A percentile compares a stretch with the other conserved stretches of the same genome.
phyloP scores from a whole-genome alignment of 805 yeast genomes.

The Zygosaccharomyces rouxii region DNA sequence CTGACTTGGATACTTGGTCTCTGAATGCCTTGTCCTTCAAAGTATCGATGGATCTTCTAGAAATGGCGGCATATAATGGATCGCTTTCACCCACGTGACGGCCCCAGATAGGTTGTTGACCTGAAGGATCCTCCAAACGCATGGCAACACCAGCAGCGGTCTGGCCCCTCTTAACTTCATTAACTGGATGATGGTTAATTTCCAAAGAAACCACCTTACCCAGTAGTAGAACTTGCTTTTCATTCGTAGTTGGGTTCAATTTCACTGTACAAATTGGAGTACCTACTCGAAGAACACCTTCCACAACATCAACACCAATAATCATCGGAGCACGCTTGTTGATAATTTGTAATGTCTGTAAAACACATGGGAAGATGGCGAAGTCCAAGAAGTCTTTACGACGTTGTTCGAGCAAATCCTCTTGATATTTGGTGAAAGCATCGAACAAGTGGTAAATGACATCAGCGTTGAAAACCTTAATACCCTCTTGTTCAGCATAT shows the following conservation, averaged over 20 bases:
- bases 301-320: conserved; percentile 95
- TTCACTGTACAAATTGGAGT: conserved; percentile 96
- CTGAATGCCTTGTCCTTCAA: conserved; percentile 98
- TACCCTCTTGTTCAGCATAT: conserved; percentile 89
- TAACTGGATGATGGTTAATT: conserved; percentile 85
- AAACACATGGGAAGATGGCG: conserved; percentile 93
- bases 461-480: conserved; percentile 92
- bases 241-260: conserved; percentile 78
- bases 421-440: conserved; percentile 88
- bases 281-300: conserved; percentile 84
- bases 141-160: conserved; percentile 98
- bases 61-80: conserved; percentile 78
- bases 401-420: conserved; percentile 79
- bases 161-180: conserved; percentile 84
- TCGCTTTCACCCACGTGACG: conserved; percentile 97
- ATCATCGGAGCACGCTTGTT: conserved; percentile 99
- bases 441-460: conserved; percentile 96
- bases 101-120: conserved; percentile 97
- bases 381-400: conserved; percentile 82
- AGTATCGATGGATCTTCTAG: conserved; percentile 91
- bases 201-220: conserved; percentile 93
- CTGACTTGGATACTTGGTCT: conserved; percentile 88
- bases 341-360: conserved; percentile 91
- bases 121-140: conserved; percentile 89
- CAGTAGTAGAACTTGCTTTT: conserved; percentile 57